Evolutionary conservation across 2,329 filamentous ascomycete species (phyloP).

Genomic region (Fusarium sororula): DNA sequence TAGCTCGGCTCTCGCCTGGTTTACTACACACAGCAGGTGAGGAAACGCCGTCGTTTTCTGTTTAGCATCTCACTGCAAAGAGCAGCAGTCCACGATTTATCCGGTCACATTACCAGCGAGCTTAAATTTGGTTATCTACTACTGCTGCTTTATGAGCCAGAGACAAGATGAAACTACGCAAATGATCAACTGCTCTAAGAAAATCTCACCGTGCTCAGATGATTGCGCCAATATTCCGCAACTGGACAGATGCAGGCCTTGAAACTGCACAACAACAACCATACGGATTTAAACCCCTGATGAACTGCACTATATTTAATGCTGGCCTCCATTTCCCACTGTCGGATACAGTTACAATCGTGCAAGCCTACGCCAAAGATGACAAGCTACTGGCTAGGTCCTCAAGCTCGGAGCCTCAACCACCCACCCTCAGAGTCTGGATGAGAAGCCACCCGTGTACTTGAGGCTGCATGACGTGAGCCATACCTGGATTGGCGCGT

Average conservation of each 20-base stretch:
- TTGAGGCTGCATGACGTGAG: neutral
- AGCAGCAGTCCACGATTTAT: neutral
- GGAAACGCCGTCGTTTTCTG: neutral
- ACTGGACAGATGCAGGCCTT: neutral
- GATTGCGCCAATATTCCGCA: neutral
- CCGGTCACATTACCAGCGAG: neutral
- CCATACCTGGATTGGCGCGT: neutral
- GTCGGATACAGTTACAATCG: neutral
- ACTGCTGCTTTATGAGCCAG: neutral
- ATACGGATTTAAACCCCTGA: neutral
- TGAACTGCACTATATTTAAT: neutral
- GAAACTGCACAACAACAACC: neutral
- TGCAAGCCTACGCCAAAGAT: neutral
- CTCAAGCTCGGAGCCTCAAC: neutral
- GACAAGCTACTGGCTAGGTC: neutral
- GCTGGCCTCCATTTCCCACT: neutral
- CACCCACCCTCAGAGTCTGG: neutral
- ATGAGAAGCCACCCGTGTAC: neutral
- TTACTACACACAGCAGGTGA: neutral
- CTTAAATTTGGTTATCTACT: neutral
- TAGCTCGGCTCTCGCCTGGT: slow-evolving; percentile 2
- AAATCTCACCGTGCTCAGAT: neutral
- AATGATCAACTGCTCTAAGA: neutral
- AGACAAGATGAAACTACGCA: neutral
- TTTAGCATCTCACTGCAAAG: neutral